Evolutionary conservation across 495 filamentous ascomycete genomes (phyloP).

Genomic region (Diplogelasinospora grovesii): DNA sequence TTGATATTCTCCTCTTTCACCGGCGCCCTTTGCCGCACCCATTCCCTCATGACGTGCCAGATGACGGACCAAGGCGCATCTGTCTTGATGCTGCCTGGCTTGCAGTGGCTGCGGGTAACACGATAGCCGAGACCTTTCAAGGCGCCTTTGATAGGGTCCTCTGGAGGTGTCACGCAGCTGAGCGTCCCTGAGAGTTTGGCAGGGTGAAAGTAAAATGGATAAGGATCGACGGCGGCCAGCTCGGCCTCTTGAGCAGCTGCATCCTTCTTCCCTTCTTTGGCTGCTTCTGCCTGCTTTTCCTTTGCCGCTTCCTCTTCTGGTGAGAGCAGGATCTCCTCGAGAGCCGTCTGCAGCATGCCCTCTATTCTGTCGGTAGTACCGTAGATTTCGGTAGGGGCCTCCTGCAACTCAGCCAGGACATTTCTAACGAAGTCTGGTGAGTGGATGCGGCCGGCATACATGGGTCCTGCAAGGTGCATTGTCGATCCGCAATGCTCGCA

Average conservation of each 20-base stretch:
- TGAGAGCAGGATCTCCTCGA: conserved; percentile 56
- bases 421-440: conserved; percentile 70
- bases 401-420: conserved; percentile 62
- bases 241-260: conserved; percentile 37
- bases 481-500: conserved; percentile 83
- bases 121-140: conserved; percentile 72
- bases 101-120: conserved; percentile 76
- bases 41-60: conserved; percentile 93
- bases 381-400: conserved; percentile 57
- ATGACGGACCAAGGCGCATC: conserved; percentile 82
- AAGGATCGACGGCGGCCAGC: conserved; percentile 53
- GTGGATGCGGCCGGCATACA: conserved; percentile 90
- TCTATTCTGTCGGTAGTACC: conserved; percentile 72
- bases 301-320: conserved; percentile 22
- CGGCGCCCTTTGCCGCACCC: conserved; percentile 69
- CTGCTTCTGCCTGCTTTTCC: neutral
- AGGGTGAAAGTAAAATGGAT: conserved; percentile 86
- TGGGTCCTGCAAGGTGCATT: conserved; percentile 82
- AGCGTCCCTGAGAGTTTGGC: conserved; percentile 62
- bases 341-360: conserved; percentile 83
- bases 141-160: conserved; percentile 70
- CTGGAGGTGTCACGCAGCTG: conserved; percentile 67
- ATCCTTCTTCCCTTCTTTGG: conserved; percentile 11
- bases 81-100: conserved; percentile 81
- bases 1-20: conserved; percentile 64